These are phyloP conservation scores for Lactuca sativa DNA, from an alignment of 129 eudicot genomes.

Conservation along the genomic window DNA sequence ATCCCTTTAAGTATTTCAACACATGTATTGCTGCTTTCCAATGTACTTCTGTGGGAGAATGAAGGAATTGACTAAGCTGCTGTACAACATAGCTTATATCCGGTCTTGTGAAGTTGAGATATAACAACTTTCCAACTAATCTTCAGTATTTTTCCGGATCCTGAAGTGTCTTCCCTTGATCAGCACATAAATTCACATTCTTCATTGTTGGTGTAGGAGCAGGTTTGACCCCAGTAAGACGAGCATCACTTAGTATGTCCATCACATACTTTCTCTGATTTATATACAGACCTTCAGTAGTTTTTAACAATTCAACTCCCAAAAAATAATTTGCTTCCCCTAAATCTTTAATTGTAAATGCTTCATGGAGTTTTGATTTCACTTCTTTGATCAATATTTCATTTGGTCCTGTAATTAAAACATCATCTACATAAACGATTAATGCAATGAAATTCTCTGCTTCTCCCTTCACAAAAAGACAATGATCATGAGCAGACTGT, in stretches of 20 bases:
- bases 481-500: neutral
- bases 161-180: neutral
- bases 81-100: neutral
- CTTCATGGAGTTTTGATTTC: neutral
- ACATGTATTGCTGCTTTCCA: neutral
- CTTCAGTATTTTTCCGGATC: neutral
- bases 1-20: neutral
- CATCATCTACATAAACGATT: no score
- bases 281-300: no score
- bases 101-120: neutral
- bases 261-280: no score
- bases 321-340: neutral
- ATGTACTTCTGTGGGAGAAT: neutral
- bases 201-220: no score
- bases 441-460: no score
- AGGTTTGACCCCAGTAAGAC: no score
- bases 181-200: neutral
- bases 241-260: no score
- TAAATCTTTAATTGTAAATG: neutral
- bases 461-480: no score
- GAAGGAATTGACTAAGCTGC: neutral
- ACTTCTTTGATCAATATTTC: neutral
- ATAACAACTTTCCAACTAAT: neutral
- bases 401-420: neutral
- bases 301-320: neutral